Evolutionary conservation across 192 early-diverging fungal genomes (phyloP).

Genomic region (Umbelopsis ramanniana): DNA sequence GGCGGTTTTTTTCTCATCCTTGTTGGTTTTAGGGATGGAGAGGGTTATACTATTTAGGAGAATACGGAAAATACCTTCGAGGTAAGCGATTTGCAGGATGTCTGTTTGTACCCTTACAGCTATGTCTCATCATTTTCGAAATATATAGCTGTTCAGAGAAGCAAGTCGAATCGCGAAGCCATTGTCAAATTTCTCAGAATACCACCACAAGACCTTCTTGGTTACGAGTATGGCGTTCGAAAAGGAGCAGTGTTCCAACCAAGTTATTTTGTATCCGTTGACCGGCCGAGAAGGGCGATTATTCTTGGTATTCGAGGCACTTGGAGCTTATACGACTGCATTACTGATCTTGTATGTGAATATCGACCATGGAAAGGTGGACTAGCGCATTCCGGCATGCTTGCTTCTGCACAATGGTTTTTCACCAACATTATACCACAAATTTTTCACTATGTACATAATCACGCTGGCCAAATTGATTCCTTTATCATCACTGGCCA

Average conservation of each 20-base stretch:
- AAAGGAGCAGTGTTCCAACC: conserved; percentile 70
- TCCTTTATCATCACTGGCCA: conserved; percentile 67
- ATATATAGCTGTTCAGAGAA: conserved; percentile 61
- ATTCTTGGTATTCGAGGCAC: conserved; percentile 75
- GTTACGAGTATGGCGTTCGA: conserved; percentile 70
- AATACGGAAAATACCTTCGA: conserved; percentile 46
- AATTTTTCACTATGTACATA: conserved; percentile 50
- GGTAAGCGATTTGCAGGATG: conserved; percentile 18
- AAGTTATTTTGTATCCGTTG: conserved; percentile 74
- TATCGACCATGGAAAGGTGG: conserved; percentile 83
- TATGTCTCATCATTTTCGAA: not conserved
- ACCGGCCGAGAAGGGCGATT: conserved; percentile 62
- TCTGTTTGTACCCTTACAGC: not conserved
- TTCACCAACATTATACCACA: conserved; percentile 64
- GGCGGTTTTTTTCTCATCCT: not conserved
- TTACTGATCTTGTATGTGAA: conserved; percentile 81
- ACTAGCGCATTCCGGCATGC: conserved; percentile 76
- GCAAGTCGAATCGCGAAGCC: conserved; percentile 67
- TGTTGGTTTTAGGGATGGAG: conserved; percentile 38
- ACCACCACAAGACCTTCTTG: conserved; percentile 67
- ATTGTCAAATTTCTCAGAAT: conserved; percentile 69
- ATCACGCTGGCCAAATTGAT: conserved; percentile 42
- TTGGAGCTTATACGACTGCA: conserved; percentile 74
- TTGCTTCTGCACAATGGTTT: conserved; percentile 71
- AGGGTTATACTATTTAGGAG: conserved; percentile 41